Evolutionary conservation across 225 moss, liverwort and hornwort species (phyloP).

Genomic region (Polytrichum commune): DNA sequence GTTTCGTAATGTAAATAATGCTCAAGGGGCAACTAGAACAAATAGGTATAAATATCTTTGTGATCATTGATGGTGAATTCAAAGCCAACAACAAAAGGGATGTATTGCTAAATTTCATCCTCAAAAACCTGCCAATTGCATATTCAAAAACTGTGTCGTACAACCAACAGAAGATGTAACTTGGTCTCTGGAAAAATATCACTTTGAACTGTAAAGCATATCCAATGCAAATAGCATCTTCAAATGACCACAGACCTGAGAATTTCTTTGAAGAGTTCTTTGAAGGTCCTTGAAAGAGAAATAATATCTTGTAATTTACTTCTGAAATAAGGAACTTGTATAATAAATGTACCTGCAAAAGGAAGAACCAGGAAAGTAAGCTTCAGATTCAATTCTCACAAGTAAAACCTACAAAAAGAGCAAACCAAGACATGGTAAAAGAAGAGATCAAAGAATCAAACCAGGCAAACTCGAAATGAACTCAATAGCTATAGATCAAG

Average conservation of each 20-base stretch:
- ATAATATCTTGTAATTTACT: slow-evolving; percentile 28
- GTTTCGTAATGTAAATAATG: background rate
- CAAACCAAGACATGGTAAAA: too few relatives aligned
- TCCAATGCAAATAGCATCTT: background rate
- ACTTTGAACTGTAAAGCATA: too few relatives aligned
- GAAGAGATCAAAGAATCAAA: too few relatives aligned
- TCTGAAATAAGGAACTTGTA: slow-evolving; percentile 35
- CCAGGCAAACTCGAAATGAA: background rate
- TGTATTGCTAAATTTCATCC: too few relatives aligned
- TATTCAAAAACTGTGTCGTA: too few relatives aligned
- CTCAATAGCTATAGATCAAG: background rate
- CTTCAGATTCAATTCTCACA: background rate
- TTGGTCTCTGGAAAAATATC: too few relatives aligned
- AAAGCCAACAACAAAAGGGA: too few relatives aligned
- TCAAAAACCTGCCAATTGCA: too few relatives aligned
- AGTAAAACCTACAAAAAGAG: background rate
- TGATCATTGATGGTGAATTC: too few relatives aligned
- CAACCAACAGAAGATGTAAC: too few relatives aligned
- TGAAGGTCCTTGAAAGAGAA: slow-evolving; percentile 26
- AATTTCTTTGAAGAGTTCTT: slow-evolving; percentile 13
- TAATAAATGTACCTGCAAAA: slow-evolving; percentile 39
- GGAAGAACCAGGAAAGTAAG: background rate
- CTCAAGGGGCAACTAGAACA: too few relatives aligned
- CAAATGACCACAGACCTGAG: slow-evolving; percentile 15
- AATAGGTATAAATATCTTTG: too few relatives aligned